Evolutionary conservation across 441 rosid species (phyloP), one percentile per base, ranked within the genome.

Genomic region (Gossypium gossypioides): DNA sequence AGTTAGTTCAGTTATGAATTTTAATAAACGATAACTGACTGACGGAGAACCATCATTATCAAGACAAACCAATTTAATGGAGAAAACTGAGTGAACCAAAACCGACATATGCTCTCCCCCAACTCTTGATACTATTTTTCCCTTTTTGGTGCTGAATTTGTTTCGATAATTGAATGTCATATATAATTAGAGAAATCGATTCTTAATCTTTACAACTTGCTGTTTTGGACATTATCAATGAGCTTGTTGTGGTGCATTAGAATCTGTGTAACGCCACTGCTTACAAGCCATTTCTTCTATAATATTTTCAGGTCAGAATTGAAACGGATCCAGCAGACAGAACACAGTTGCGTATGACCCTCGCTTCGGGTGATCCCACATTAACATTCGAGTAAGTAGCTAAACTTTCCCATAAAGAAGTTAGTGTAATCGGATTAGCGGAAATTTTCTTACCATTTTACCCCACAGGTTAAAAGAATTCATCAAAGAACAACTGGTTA

Each of bases 281-380:
- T 62, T 1, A 59, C 27, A 72, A 3, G 16, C n/a, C n/a, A 15
- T 42, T 73, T 51, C 34, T 63, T 57, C 32, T 73, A 3, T 46
- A 59, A 57, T 67, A 69, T 80, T 32, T 32, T 40, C 98, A 96
- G 99, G 72, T 79, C 12, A 88, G 99, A 81, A 83, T 96, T 19
- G 99, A 96, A 84, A 96, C 99, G 27, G 99, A 96, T 78, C 99
- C 98, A n/a, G 92, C 99, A 7, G 99, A 96, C 77, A 88, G 94
- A 84, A 93, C 99, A 29, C 99, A 96, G 82, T 80, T 96, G 87
- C 93, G 99, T 3, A 81, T 96, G 88, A 96, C 99, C 64, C 88
- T 91, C 64, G 96, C 89, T 62, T 85, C 98, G 0, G 98, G 99
- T 69, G 98, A 96, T 75, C 99, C 96, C 5, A 73, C 86, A 0